A percentile compares a stretch with the other conserved stretches of the same genome.
Conservation (phyloP, 352 stramenopile species). For the Pythium oligandrum region DNA sequence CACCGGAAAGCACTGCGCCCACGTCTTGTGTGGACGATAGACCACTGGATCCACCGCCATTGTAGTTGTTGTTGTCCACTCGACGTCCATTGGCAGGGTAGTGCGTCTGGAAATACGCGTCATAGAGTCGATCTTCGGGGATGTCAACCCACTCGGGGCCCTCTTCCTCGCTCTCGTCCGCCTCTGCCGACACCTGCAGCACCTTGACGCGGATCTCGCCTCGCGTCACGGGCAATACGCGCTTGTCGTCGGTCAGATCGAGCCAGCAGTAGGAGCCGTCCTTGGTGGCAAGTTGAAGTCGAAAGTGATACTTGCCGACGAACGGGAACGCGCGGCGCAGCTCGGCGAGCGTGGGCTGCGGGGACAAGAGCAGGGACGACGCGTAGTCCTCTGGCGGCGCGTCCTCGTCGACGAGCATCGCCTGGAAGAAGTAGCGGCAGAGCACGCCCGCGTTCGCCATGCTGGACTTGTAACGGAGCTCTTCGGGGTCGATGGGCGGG, state of each 20-base stretch:
- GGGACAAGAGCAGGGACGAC: constrained; percentile 66
- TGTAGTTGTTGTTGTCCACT: not conserved
- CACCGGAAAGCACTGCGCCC: constrained; percentile 52
- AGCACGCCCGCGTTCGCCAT: constrained; percentile 33
- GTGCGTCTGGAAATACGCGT: constrained; percentile 58
- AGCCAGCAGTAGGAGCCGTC: constrained; percentile 62
- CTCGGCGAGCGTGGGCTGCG: constrained; percentile 51
- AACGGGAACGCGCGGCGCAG: constrained; percentile 75
- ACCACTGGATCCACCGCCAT: constrained; percentile 5
- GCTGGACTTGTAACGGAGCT: not conserved
- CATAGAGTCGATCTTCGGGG: constrained; percentile 58
- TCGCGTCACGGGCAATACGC: constrained; percentile 32
- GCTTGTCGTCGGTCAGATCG: constrained; percentile 56
- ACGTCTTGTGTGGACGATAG: constrained; percentile 38
- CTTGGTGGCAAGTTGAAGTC: constrained; percentile 36
- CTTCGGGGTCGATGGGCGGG: too few relatives aligned
- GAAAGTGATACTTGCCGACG: constrained; percentile 71
- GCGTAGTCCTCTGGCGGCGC: constrained; percentile 37
- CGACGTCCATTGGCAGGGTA: constrained; percentile 1
- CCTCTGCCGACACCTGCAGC: constrained; percentile 47
- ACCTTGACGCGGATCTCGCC: constrained; percentile 72
- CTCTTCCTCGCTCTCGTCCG: constrained; percentile 5
- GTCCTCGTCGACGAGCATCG: constrained; percentile 54
- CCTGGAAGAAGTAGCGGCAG: constrained; percentile 83
- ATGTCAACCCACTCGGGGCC: constrained; percentile 42